Evolutionary conservation across 2,329 filamentous ascomycete genomes (phyloP).

Genomic region (Botryosphaeria dothidea): DNA sequence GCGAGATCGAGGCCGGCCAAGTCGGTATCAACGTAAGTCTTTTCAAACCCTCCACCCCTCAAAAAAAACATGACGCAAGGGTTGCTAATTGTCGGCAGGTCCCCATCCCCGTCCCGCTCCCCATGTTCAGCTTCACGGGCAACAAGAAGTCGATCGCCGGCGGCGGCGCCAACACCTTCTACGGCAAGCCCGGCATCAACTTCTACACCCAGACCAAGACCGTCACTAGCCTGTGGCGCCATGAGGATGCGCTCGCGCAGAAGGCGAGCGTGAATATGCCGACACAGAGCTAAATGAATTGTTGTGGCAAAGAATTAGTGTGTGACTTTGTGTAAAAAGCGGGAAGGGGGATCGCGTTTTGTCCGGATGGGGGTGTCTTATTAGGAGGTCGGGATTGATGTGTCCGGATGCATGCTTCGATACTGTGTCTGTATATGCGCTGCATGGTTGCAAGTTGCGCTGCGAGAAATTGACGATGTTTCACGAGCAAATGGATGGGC

Average conservation of each 20-base stretch:
- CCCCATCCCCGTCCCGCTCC: constrained; percentile 42
- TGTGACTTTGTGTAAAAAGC: not conserved
- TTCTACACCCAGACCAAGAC: constrained; percentile 99
- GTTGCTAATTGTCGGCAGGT: too few relatives aligned
- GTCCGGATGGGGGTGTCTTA: too few relatives aligned
- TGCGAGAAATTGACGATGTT: too few relatives aligned
- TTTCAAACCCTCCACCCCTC: too few relatives aligned
- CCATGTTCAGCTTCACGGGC: constrained; percentile 66
- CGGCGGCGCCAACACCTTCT: constrained; percentile 90
- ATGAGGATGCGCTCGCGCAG: constrained; percentile 78
- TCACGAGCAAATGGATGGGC: too few relatives aligned
- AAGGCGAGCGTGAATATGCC: constrained; percentile 93
- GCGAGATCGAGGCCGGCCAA: constrained; percentile 80
- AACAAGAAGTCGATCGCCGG: constrained; percentile 89
- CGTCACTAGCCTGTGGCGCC: constrained; percentile 88
- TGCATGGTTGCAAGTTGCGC: too few relatives aligned
- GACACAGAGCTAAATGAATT: constrained; percentile 47
- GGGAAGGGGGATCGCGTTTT: too few relatives aligned
- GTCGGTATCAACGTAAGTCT: constrained; percentile 74
- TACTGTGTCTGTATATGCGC: too few relatives aligned
- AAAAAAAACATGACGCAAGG: too few relatives aligned
- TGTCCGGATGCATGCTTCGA: too few relatives aligned
- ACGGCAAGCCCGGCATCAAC: constrained; percentile 85
- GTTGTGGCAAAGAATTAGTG: not conserved
- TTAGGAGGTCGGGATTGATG: too few relatives aligned